These are phyloP conservation scores for Quercus glauca DNA, from an alignment of 306 rosid species.

Conservation along the genomic window DNA sequence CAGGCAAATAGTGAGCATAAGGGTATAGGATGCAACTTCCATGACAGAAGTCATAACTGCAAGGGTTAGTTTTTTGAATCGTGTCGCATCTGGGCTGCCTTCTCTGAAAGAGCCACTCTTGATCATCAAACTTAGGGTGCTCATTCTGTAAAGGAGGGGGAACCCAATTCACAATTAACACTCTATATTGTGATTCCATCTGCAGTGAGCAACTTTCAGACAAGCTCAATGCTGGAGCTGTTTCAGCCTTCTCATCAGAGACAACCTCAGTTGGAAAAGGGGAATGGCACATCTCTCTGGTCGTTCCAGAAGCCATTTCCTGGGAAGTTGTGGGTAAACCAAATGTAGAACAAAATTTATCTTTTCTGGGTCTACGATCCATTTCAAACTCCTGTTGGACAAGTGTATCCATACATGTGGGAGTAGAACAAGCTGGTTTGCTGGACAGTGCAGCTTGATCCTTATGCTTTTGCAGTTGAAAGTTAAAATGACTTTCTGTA, in stretches of 20 bases:
- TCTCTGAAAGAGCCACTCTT: slow-evolving; percentile 14
- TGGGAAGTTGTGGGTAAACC: neutral
- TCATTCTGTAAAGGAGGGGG: slow-evolving; percentile 8
- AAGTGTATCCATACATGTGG: neutral
- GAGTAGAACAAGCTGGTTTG: neutral
- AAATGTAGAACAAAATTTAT: neutral
- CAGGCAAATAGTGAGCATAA: neutral
- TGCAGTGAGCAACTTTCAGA: neutral
- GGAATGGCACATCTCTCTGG: neutral
- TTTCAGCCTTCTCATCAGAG: neutral
- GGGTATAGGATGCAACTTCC: slow-evolving; percentile 10
- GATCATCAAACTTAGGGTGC: slow-evolving; percentile 11
- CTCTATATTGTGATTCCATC: slow-evolving; percentile 10
- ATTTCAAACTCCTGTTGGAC: neutral
- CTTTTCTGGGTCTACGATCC: neutral
- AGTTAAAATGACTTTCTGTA: neutral
- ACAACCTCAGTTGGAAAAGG: neutral
- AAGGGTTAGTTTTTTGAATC: neutral
- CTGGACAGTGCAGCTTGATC: neutral
- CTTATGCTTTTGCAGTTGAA: neutral
- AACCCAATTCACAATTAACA: slow-evolving; percentile 14
- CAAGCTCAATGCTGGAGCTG: neutral
- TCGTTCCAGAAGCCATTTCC: neutral
- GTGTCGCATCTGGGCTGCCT: neutral
- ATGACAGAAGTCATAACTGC: neutral